Percentiles rank a stretch among this genome's conserved stretches.
Conservation (phyloP, 2,329 filamentous ascomycete species). For the Hymenoscyphus albidus region DNA sequence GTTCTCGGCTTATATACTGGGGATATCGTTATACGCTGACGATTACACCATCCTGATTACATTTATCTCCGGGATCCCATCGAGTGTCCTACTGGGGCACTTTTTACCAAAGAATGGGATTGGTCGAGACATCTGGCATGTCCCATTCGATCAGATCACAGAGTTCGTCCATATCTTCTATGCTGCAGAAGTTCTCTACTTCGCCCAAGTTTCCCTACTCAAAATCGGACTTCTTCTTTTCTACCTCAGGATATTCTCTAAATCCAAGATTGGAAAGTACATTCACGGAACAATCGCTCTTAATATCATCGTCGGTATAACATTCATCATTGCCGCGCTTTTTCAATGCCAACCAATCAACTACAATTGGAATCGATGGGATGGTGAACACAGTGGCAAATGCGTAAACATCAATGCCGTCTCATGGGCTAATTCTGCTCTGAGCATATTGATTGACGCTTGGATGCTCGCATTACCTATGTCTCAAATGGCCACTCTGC, state of each 20-base stretch:
- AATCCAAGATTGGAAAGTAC: slow-evolving; percentile 36
- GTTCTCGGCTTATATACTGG: background rate
- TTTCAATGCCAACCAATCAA: slow-evolving; percentile 51
- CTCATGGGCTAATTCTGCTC: slow-evolving; percentile 48
- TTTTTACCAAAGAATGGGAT: slow-evolving; percentile 37
- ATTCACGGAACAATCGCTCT: slow-evolving; percentile 43
- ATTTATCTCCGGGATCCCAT: slow-evolving; percentile 31
- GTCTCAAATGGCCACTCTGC: slow-evolving; percentile 41
- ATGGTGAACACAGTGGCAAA: slow-evolving; percentile 42
- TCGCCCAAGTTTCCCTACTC: slow-evolving; percentile 43
- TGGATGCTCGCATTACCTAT: slow-evolving; percentile 51
- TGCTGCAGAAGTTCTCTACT: slow-evolving; percentile 44
- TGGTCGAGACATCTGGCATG: slow-evolving; percentile 22
- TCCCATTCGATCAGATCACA: slow-evolving; percentile 17
- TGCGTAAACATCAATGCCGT: slow-evolving; percentile 50
- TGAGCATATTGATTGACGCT: slow-evolving; percentile 50
- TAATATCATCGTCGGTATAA: slow-evolving; percentile 38
- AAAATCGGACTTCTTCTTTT: slow-evolving; percentile 53
- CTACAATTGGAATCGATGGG: slow-evolving; percentile 53
- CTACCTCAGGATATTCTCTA: slow-evolving; percentile 52
- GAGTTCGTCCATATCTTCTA: slow-evolving; percentile 43
- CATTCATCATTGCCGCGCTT: slow-evolving; percentile 37
- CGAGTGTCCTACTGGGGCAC: slow-evolving; percentile 34
- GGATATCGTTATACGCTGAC: slow-evolving; percentile 35
- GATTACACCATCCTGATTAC: slow-evolving; percentile 37